Conservation (phyloP, 2,329 filamentous ascomycete species). For the Colletotrichum scovillei region DNA sequence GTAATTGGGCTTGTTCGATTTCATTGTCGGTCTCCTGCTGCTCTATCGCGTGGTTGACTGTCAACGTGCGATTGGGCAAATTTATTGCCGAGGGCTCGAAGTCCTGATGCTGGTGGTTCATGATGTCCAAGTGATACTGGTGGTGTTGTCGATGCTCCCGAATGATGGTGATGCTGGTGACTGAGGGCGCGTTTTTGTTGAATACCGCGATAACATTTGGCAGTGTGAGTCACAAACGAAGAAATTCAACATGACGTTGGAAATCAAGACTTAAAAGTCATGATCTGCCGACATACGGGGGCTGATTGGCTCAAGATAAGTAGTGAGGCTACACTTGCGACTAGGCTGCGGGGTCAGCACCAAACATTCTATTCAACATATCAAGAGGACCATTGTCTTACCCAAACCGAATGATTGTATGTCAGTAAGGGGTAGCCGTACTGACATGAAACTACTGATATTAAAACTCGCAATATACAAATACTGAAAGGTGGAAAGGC, state of each 20-base stretch:
- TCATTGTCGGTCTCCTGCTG: background rate
- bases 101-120: background rate
- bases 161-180: too few species aligned
- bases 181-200: too few species aligned
- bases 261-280: background rate
- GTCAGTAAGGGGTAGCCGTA: too few species aligned
- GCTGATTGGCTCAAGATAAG: background rate
- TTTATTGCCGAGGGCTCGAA: background rate
- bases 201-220: too few species aligned
- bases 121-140: background rate
- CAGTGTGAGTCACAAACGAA: background rate
- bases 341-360: background rate
- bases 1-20: background rate
- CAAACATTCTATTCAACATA: background rate
- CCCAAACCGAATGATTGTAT: too few species aligned
- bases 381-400: background rate
- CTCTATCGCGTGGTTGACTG: too few species aligned
- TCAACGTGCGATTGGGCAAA: background rate
- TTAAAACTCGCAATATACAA: too few species aligned
- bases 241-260: background rate
- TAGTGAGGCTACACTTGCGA: background rate
- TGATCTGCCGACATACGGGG: background rate
- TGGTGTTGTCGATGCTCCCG: too few species aligned
- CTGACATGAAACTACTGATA: too few species aligned
- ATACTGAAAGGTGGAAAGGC: too few species aligned